A percentile compares a stretch with the other conserved stretches of the same genome.
Conservation (phyloP, 768 basidiomycete species). For the Agrocybe pediades region DNA sequence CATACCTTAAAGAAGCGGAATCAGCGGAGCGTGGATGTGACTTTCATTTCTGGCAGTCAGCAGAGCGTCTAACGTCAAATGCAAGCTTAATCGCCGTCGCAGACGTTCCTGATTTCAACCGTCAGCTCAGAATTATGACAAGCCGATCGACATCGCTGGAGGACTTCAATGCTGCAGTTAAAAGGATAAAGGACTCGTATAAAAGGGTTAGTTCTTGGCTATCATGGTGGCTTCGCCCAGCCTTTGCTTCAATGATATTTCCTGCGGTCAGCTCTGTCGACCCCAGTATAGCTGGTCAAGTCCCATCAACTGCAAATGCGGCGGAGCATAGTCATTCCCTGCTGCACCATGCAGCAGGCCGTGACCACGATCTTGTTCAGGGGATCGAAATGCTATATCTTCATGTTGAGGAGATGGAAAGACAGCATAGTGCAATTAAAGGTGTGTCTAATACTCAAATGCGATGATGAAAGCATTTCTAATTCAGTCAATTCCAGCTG, state of each 20-base stretch:
- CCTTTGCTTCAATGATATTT: conserved; percentile 24
- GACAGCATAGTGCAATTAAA: conserved; percentile 16
- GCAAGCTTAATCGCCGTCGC: conserved; percentile 5
- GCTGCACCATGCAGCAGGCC: conserved; percentile 22
- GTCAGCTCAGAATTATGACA: neutral
- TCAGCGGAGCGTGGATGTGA: conserved; percentile 19
- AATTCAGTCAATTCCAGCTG: neutral
- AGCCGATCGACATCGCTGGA: neutral
- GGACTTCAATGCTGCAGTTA: conserved; percentile 6
- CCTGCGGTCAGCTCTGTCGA: conserved; percentile 14
- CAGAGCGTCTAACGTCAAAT: conserved; percentile 9
- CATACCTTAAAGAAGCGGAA: conserved; percentile 11
- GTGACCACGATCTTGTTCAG: conserved; percentile 18
- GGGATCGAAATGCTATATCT: conserved; percentile 16
- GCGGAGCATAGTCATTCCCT: conserved; percentile 25
- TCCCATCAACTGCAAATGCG: conserved; percentile 22
- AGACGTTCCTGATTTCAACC: neutral
- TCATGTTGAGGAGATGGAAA: conserved; percentile 18
- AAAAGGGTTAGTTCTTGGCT: conserved; percentile 19
- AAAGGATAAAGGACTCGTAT: conserved; percentile 2
- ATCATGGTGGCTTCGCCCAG: conserved; percentile 22
- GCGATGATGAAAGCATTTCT: too few relatives aligned
- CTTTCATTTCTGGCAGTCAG: conserved; percentile 20
- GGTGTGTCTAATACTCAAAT: conserved; percentile 3
- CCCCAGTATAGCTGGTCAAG: conserved; percentile 10